phyloP scores from a whole-genome alignment of 768 basidiomycete species.

The Tubosaeta sp. region DNA sequence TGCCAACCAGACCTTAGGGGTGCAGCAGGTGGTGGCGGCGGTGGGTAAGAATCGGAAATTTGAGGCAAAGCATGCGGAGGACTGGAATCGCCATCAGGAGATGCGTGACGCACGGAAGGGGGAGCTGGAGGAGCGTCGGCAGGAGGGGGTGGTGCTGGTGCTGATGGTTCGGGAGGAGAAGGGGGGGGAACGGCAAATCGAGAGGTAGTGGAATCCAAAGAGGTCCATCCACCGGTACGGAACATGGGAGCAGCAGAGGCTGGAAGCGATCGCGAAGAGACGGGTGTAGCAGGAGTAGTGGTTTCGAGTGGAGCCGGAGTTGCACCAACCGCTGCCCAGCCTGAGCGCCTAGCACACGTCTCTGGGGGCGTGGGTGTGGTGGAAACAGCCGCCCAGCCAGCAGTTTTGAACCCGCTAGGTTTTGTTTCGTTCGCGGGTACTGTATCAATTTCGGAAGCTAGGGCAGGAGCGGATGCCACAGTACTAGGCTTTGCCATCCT shows the following conservation, averaged over 20 bases:
- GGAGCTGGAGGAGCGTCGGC: conserved; percentile 1
- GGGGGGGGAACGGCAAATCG: conserved; percentile 23
- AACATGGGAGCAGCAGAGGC: conserved; percentile 41
- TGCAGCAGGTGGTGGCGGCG: conserved; percentile 15
- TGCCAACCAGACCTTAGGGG: conserved; percentile 49
- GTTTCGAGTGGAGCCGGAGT: conserved; percentile 15
- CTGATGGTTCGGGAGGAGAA: conserved; percentile 13
- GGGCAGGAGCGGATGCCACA: conserved; percentile 14
- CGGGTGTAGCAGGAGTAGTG: conserved; percentile 12
- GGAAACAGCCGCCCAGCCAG: conserved; percentile 46
- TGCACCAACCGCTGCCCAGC: conserved; percentile 14
- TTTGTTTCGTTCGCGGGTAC: conserved; percentile 13
- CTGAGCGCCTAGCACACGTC: conserved; percentile 9
- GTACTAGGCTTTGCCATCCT: conserved; percentile 45
- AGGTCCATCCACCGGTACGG: conserved; percentile 63
- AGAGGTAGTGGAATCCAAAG: conserved; percentile 49
- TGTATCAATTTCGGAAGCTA: conserved; percentile 17
- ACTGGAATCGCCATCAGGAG: conserved; percentile 11
- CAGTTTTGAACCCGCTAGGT: conserved; percentile 36
- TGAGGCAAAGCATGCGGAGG: conserved; percentile 6
- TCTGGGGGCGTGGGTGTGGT: conserved; percentile 8
- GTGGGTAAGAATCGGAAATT: conserved; percentile 12
- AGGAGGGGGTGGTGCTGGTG: conserved; percentile 17
- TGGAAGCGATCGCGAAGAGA: conserved; percentile 12
- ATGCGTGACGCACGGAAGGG: conserved; percentile 6